Conservation (phyloP, 2,329 filamentous ascomycete genomes). For the Hymenoscyphus albidus region DNA sequence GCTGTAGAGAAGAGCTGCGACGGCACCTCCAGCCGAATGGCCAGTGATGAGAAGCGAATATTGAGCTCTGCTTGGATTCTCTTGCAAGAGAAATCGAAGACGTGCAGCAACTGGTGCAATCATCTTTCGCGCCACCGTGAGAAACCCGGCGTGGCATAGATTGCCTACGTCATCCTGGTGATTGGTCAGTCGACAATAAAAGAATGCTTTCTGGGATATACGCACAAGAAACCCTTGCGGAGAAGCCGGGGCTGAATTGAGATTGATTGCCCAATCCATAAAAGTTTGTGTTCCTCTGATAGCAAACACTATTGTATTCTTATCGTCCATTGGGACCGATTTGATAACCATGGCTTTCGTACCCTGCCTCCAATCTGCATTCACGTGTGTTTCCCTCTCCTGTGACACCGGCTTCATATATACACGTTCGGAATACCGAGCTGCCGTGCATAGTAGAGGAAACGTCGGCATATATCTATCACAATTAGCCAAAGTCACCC, state of each 20-base stretch:
- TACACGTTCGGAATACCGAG: conserved; percentile 70
- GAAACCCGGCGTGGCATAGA: conserved; percentile 75
- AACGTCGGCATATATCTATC: conserved; percentile 68
- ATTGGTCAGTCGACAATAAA: conserved; percentile 8
- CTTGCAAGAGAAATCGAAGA: conserved; percentile 64
- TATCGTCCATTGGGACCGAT: conserved; percentile 71
- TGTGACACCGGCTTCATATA: conserved; percentile 62
- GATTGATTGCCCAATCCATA: conserved; percentile 83
- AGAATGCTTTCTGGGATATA: not conserved
- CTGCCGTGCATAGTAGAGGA: conserved; percentile 73
- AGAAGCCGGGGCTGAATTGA: conserved; percentile 63
- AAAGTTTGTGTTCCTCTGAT: conserved; percentile 78
- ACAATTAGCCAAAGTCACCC: conserved; percentile 10
- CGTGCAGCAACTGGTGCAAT: conserved; percentile 66
- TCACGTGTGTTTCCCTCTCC: conserved; percentile 66
- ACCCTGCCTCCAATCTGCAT: conserved; percentile 67
- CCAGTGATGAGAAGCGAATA: conserved; percentile 79
- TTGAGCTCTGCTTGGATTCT: conserved; percentile 62
- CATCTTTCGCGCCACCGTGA: conserved; percentile 73
- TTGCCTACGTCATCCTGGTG: conserved; percentile 68
- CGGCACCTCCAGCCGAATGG: conserved; percentile 80
- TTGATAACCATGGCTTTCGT: conserved; percentile 85
- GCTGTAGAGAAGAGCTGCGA: conserved; percentile 73
- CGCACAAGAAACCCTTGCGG: conserved; percentile 63
- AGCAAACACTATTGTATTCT: conserved; percentile 77